Evolutionary conservation across 2,329 filamentous ascomycete genomes (phyloP).

Genomic region (Zymoseptoria tritici): DNA sequence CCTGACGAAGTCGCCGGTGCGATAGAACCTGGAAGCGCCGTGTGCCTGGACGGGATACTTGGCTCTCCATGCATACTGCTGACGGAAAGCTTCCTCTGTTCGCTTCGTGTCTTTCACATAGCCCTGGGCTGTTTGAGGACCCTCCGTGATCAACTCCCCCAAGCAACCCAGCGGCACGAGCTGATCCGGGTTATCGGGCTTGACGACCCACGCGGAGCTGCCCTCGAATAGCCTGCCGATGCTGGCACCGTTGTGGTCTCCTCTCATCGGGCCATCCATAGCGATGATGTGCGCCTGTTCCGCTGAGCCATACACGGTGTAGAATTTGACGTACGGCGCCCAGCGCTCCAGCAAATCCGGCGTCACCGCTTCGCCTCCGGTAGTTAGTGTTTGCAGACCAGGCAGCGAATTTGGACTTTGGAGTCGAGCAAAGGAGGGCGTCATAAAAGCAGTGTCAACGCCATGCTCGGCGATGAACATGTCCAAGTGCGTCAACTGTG

Average conservation of each 20-base stretch:
- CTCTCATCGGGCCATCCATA: background rate
- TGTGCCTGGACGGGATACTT: constrained; percentile 20
- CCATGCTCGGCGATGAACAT: too few relatives aligned
- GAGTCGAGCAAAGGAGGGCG: too few relatives aligned
- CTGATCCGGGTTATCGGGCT: constrained; percentile 16
- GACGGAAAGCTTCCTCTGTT: constrained; percentile 33
- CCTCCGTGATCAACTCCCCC: constrained; percentile 41
- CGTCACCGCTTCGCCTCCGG: too few relatives aligned
- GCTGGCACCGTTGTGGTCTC: too few relatives aligned
- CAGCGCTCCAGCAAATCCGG: background rate
- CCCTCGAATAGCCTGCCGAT: constrained; percentile 14
- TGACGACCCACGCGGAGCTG: constrained; percentile 9
- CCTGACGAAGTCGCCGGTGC: constrained; percentile 35
- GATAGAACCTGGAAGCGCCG: constrained; percentile 46
- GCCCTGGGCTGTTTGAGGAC: constrained; percentile 36
- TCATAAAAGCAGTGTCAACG: too few relatives aligned
- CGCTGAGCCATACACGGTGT: background rate
- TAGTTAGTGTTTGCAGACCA: too few relatives aligned
- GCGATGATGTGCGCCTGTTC: background rate
- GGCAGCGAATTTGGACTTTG: too few relatives aligned
- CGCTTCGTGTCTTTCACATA: constrained; percentile 31
- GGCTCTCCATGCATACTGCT: constrained; percentile 20
- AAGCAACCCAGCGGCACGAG: constrained; percentile 38
- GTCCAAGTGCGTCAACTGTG: too few relatives aligned
- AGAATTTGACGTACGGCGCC: background rate